These are phyloP conservation scores for Leccinum glutinopallens DNA, from an alignment of 1,284 basidiomycete genomes.

Conservation along the genomic window DNA sequence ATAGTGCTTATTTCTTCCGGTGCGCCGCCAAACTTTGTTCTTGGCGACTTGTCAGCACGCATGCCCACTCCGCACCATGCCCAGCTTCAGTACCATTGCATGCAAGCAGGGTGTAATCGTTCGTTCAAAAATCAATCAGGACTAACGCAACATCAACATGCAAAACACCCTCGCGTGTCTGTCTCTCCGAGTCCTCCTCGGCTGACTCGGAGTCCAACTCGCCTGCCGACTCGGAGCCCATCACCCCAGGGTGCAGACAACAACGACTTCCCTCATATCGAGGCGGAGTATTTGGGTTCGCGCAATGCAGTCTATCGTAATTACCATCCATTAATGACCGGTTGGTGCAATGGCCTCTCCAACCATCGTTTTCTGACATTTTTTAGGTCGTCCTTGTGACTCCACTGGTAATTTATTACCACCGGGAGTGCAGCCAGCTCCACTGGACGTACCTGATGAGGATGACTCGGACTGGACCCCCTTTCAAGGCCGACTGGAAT, in stretches of 20 bases:
- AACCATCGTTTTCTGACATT: background rate
- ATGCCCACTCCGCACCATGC: background rate
- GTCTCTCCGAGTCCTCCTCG: background rate
- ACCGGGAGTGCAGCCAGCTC: background rate
- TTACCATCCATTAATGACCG: background rate
- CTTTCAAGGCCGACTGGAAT: background rate
- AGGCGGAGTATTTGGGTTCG: background rate
- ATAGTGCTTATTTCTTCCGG: background rate
- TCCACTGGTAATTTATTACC: background rate
- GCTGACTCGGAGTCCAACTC: background rate
- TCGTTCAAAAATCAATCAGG: background rate
- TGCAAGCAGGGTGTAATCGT: background rate
- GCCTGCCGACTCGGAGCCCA: background rate
- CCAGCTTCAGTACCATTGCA: background rate
- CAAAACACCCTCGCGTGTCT: background rate
- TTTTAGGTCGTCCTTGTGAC: background rate
- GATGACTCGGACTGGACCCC: background rate
- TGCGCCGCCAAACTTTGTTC: background rate
- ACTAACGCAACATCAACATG: slow-evolving; percentile 3
- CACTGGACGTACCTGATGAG: background rate
- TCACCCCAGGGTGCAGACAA: background rate
- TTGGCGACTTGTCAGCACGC: background rate
- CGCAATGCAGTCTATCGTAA: background rate
- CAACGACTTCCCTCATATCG: background rate
- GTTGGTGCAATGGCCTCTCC: background rate